These are phyloP conservation scores for Backusella tarrabulga DNA, from an alignment of 192 early-diverging fungal genomes.

Conservation along the genomic window DNA sequence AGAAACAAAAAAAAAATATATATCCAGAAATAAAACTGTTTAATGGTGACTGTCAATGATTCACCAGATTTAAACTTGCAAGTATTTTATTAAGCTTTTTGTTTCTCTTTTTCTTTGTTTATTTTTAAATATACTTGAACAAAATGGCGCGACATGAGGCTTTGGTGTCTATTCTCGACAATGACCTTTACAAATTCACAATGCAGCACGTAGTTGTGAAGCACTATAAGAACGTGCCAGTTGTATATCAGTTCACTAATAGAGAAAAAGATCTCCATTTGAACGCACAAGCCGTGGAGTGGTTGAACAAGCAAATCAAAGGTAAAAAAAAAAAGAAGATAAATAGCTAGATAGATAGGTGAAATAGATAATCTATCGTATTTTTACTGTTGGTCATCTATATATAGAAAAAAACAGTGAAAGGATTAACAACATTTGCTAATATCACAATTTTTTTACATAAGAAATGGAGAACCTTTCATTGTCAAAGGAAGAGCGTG, in stretches of 20 bases:
- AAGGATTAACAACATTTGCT: background rate
- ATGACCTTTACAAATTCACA: slow-evolving; percentile 82
- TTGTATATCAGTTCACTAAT: slow-evolving; percentile 68
- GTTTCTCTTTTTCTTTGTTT: background rate
- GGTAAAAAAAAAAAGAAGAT: background rate
- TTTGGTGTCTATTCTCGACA: slow-evolving; percentile 66
- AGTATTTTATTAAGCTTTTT: background rate
- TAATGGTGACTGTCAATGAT: background rate
- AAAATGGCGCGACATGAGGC: slow-evolving; percentile 1
- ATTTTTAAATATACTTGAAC: background rate
- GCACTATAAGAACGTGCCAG: slow-evolving; percentile 59
- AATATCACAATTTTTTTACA: background rate
- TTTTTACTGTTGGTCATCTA: background rate
- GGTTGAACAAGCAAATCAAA: slow-evolving; percentile 43
- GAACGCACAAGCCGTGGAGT: slow-evolving; percentile 41
- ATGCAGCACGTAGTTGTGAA: slow-evolving; percentile 79
- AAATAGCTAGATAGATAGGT: background rate
- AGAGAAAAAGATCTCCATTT: slow-evolving; percentile 46
- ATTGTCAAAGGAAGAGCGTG: slow-evolving; percentile 39
- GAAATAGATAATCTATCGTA: background rate
- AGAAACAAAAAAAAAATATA: background rate
- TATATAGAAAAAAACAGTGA: background rate
- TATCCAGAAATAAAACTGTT: background rate
- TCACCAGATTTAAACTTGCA: background rate
- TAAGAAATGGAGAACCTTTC: slow-evolving; percentile 45